A percentile compares a stretch with the other conserved stretches of the same genome.
These are phyloP conservation scores for Nicotiana tabacum DNA, from an alignment of 257 asterid genomes.

Conservation along the genomic window DNA sequence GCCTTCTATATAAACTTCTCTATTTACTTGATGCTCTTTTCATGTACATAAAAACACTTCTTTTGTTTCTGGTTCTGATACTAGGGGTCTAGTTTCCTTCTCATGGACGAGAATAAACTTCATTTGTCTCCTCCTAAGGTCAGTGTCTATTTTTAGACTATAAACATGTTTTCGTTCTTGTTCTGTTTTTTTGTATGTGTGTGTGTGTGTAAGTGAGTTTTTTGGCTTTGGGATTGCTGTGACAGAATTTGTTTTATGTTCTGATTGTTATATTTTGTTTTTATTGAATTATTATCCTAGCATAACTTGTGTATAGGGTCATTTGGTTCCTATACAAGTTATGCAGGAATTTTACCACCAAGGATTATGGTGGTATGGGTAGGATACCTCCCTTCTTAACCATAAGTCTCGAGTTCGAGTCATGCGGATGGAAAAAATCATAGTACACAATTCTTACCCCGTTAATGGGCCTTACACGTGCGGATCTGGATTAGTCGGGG, in stretches of 20 bases:
- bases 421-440: too few relatives aligned
- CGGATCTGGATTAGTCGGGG: too few relatives aligned
- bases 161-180: not conserved
- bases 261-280: not conserved
- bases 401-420: too few relatives aligned
- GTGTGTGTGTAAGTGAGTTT: not conserved
- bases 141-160: not conserved
- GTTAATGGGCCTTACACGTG: too few relatives aligned
- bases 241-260: not conserved
- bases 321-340: not conserved
- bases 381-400: too few relatives aligned
- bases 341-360: not conserved
- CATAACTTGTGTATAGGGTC: not conserved
- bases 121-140: conserved; percentile 1
- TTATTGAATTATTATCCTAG: not conserved
- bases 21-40: not conserved
- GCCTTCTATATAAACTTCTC: not conserved
- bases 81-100: not conserved
- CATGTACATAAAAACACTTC: not conserved
- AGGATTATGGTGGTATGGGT: too few relatives aligned
- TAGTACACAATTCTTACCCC: too few relatives aligned
- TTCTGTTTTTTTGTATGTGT: not conserved
- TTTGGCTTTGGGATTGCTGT: not conserved
- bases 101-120: not conserved
- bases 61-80: not conserved